Percentiles rank a stretch among this genome's conserved stretches.
Conservation (phyloP, 257 asterid species). For the Ajuga chamaepitys region DNA sequence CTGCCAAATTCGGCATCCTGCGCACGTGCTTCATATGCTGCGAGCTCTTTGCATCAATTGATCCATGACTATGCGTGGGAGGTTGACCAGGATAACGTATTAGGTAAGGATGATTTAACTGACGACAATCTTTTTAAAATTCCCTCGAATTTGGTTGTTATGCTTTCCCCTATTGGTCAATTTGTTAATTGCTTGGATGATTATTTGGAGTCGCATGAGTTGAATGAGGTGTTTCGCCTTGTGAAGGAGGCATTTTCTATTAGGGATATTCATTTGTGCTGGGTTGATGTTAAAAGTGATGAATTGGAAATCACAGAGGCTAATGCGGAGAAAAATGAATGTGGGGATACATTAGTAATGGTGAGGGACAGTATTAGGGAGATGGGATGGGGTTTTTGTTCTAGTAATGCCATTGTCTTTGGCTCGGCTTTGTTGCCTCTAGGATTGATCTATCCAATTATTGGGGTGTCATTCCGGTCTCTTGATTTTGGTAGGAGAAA, state of each 20-base stretch:
- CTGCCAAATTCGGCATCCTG: conserved; percentile 12
- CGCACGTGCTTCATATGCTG: conserved; percentile 33
- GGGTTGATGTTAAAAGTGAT: conserved; percentile 59
- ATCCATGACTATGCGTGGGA: conserved; percentile 76
- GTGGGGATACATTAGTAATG: conserved; percentile 8
- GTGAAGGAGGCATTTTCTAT: conserved; percentile 39
- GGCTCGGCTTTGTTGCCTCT: conserved; percentile 79
- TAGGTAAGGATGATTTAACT: conserved; percentile 26
- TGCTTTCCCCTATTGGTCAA: conserved; percentile 51
- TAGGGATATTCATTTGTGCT: conserved; percentile 67
- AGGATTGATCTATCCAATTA: conserved; percentile 66
- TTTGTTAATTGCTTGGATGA: conserved; percentile 27
- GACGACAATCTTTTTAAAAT: conserved; percentile 20
- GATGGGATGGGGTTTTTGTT: conserved; percentile 76
- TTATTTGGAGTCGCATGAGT: conserved; percentile 30
- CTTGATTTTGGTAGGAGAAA: conserved; percentile 22
- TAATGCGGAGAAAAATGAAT: conserved; percentile 20
- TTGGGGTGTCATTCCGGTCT: conserved; percentile 40
- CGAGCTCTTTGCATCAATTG: conserved; percentile 54
- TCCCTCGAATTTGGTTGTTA: conserved; percentile 53
- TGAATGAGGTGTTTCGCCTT: conserved; percentile 35
- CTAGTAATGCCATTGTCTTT: conserved; percentile 52
- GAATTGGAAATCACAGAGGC: conserved; percentile 10
- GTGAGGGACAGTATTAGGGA: conserved; percentile 35
- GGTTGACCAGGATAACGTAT: conserved; percentile 27